Base-by-base conservation (phyloP, 2,329 filamentous ascomycete genomes). In the Fusarium chaquense region DNA sequence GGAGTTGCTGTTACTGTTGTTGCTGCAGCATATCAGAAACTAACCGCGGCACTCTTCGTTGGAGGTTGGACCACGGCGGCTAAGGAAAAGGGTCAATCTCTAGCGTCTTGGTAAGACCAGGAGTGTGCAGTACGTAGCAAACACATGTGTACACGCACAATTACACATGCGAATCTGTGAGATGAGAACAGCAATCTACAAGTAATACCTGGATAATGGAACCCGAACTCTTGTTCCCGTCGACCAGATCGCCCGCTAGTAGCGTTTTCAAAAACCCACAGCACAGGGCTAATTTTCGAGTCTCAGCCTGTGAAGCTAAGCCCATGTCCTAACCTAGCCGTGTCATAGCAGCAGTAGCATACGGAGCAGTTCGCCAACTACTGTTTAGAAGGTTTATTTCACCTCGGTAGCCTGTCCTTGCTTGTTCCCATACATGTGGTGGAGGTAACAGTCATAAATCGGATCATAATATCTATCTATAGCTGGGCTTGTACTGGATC, bases 191-290 rank as follows among this genome's bases (percentile, higher is more conserved):
- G 10, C 33, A 65, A 24, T 26, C 52, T 32, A 30, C 20, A 41
- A 43, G 40, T 18, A 22, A 40, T 28, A 41, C 35, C 40, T 38
- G 30, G 40, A 20, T 28, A 38, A 65, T 24, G 41, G 51, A 38
- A 40, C 20, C 41, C 40, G 32, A 59, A 53, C 33, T 43, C 28
- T 49, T 41, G 46, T 32, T 65, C 44, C 59, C 51, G 60, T 41
- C 22, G 28, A 60, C 41, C n/a, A 54, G 62, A 65, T 65, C 43
- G 54, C 61, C 60, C 62, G 53, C 61, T 65, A 65, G 36, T 22
- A 58, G 40, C 36, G 24, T 38, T 43, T 28, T 52, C 22, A 30
- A 47, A 33, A 51, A 24, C 28, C 24, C 53, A 32, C 36, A 56
- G 43, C 53, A 32, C 36, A 56, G 43, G 40, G 54, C 40, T 61